Evolutionary conservation across 768 basidiomycete genomes (phyloP), one percentile per base, ranked within the genome.

Genomic region (Atractiella rhizophila): DNA sequence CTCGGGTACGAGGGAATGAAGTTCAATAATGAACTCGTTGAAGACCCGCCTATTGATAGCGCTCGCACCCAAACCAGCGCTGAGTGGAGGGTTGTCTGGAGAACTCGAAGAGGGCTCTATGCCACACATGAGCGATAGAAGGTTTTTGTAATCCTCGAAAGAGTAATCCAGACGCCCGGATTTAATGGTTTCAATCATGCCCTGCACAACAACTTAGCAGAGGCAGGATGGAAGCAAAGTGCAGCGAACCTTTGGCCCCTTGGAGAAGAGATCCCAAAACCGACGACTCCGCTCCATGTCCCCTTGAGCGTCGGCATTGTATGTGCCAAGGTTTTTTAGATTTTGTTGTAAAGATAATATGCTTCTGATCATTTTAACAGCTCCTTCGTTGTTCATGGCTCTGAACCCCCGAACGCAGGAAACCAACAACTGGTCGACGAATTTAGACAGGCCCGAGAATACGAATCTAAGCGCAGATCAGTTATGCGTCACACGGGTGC

Each of bases 61-160:
- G n/a, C n/a, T n/a, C n/a, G n/a, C n/a, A n/a, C n/a, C n/a, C n/a
- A n/a, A n/a, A n/a, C n/a, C n/a, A n/a, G n/a, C n/a, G n/a, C n/a
- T n/a, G n/a, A n/a, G n/a, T n/a, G n/a, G n/a, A n/a, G n/a, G n/a
- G n/a, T n/a, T n/a, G n/a, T n/a, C n/a, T n/a, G n/a, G n/a, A n/a
- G n/a, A n/a, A n/a, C n/a, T n/a, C n/a, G n/a, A n/a, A n/a, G 44
- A 48, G 40, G 66, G 71, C 53, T 80, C 71, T 27, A 83, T 70
- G 13, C 78, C 79, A 54, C 83, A 88, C 51, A 82, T 81, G 28
- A 94, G 66, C 51, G 73, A 76, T 35, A 94, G 66, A 66, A 96
- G 83, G 7, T 70, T 68, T 56, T 83, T 78, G 59, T 88, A 94
- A 54, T 94, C 80, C 49, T 88, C 85, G 49, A 91, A 88, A 4